Evolutionary conservation across 2,329 filamentous ascomycete genomes (phyloP), one percentile per base, ranked within the genome.

Genomic region (Colletotrichum sp.): DNA sequence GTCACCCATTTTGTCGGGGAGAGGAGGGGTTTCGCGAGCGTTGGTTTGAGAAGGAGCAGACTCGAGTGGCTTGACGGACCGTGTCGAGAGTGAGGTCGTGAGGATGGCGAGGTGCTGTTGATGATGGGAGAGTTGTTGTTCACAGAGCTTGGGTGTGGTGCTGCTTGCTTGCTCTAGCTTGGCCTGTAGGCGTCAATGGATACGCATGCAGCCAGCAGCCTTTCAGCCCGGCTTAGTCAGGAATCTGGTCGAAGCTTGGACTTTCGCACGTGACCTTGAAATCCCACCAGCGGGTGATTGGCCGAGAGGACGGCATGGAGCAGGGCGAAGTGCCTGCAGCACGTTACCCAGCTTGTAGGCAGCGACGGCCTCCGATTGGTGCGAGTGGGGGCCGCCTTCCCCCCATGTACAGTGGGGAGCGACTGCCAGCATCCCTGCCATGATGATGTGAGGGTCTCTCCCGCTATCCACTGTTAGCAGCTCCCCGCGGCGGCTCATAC

Each of bases 1-100:
- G 89, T 98, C 95, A 86, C 93, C 96, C 96, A 98, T 98, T 55
- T 84, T 90, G 78, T 77, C 78, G 73, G 70, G 60, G 52, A 67
- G 70, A 64, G 21, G 69, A 15, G 28, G 7, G 18, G 28, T 55
- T 8, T 34, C 36, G 12, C 18, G 32, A 13, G 24, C n/a, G n/a
- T 68, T 59, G 32, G n/a, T 6, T 6, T 26, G 12, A 8, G 13
- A 28, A 13, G 30, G 28, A 15, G 12, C n/a, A 6, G 6, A 39
- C 10, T 65, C 64, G 32, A 64, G 7, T 7, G 24, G n/a, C 8
- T 18, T 39, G 15, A 28, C 18, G 10, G 26, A 26, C 32, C 44
- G 63, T 49, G 16, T 60, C 24, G 44, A 32, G 28, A n/a, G 15
- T 34, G 21, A 49, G 36, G 21, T 69, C 64, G 49, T 44, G 34